phyloP scores from a whole-genome alignment of 2,329 filamentous ascomycete genomes.

The Cercospora zeina region DNA sequence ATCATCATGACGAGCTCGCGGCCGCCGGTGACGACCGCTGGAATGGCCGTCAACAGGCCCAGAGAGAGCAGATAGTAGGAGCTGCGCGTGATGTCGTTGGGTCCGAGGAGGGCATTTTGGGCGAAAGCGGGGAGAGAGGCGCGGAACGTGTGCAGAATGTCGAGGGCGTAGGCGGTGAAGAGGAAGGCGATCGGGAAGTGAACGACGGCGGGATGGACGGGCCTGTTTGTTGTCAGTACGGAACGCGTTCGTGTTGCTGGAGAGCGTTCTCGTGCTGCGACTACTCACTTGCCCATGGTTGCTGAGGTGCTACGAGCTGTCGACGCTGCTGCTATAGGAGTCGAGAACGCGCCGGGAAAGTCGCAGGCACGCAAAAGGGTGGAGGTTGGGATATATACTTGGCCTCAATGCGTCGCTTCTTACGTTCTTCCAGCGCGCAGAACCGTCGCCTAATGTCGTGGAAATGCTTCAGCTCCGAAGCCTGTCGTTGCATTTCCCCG shows the following conservation, averaged over 20 bases:
- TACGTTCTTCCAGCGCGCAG: background rate
- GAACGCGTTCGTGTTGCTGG: background rate
- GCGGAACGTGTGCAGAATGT: conserved; percentile 43
- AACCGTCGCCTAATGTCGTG: conserved; percentile 7
- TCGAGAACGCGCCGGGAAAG: background rate
- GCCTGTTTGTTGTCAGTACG: conserved; percentile 35
- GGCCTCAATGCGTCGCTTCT: conserved; percentile 12
- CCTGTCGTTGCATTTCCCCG: conserved; percentile 10
- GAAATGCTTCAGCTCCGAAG: conserved; percentile 17
- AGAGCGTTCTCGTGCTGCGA: background rate
- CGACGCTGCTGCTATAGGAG: background rate
- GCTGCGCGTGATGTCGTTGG: conserved; percentile 43
- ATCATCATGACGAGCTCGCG: conserved; percentile 47
- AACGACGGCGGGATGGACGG: conserved; percentile 49
- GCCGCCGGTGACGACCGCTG: conserved; percentile 39
- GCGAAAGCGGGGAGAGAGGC: conserved; percentile 36
- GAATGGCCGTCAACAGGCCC: conserved; percentile 41
- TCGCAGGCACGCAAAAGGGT: background rate
- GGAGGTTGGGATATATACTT: conserved; percentile 9
- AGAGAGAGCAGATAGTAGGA: conserved; percentile 50
- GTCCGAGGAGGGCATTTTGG: conserved; percentile 39
- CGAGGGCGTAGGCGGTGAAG: conserved; percentile 46
- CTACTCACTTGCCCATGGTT: conserved; percentile 27
- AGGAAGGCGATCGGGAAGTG: conserved; percentile 53
- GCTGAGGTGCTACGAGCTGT: conserved; percentile 2